Conservation (phyloP, 163 green algal species). For the Prototheca wickerhamii region DNA sequence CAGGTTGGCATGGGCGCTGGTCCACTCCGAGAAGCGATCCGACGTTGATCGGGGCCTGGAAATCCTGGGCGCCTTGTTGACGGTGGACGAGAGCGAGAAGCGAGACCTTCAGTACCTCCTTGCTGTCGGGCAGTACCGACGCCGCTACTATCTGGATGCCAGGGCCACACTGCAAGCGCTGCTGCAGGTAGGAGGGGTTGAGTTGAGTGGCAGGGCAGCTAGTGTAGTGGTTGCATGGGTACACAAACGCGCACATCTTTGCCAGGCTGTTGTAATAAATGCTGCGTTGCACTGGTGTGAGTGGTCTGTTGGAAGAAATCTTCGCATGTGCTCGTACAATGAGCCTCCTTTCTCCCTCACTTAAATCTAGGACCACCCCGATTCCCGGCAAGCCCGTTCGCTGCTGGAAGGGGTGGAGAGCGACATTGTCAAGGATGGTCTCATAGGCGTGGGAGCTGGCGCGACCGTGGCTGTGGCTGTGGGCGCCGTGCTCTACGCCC, state of each 20-base stretch:
- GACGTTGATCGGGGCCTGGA: slow-evolving; percentile 14
- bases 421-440: slow-evolving; percentile 21
- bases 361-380: slow-evolving; percentile 7
- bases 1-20: slow-evolving; percentile 25
- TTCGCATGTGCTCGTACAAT: no score
- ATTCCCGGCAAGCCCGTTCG: slow-evolving; percentile 15
- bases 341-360: neutral
- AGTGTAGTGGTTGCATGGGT: neutral
- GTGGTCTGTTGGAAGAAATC: neutral
- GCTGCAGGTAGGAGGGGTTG: slow-evolving; percentile 6
- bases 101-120: slow-evolving; percentile 12
- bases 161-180: slow-evolving; percentile 7
- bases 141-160: slow-evolving; percentile 14
- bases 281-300: no score
- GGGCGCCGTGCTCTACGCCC: neutral
- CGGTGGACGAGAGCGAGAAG: neutral
- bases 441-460: slow-evolving; percentile 18
- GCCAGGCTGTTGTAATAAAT: neutral
- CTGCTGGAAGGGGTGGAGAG: slow-evolving; percentile 17
- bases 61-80: slow-evolving; percentile 10
- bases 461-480: slow-evolving; percentile 9
- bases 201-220: neutral
- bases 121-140: slow-evolving; percentile 11
- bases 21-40: slow-evolving; percentile 6
- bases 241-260: neutral